Base-by-base conservation (phyloP, 2,329 filamentous ascomycete genomes). In the Colletotrichum neosansevieriae region DNA sequence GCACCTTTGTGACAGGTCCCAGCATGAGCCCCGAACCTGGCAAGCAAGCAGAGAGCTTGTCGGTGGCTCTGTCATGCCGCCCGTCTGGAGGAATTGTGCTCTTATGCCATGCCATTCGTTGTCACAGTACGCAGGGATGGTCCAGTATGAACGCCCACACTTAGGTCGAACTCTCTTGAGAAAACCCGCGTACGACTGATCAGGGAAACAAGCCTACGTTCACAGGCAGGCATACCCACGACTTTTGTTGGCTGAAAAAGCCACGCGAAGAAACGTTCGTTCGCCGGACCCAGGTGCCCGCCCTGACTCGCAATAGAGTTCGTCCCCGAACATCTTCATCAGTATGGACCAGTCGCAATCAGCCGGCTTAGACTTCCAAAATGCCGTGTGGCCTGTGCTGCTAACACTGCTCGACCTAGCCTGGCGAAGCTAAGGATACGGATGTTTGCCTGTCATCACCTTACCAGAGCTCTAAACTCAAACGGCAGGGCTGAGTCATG, bases 401-500 rank as follows among this genome's bases (percentile, higher is more conserved):
- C 54, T 40, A 53, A 67, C 36, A 42, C 58, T 17, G 24, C 45
- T 11, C 38, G 12, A 64, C 38, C 13, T 44, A 45, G 44, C 36
- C 21, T 4, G 10, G 45, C 34, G 34, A 45, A 54, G 17, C n/a
- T 60, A 17, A 51, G 34, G 36, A 34, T 40, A 58, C 53, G 60
- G 19, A 63, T 47, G 38, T 24, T 38, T 17, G 32, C 24, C 19
- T 21, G 24, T 47, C 21, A 24, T 50, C 34, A 49, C 34, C 57
- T 36, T 24, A 45, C 24, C 15, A 42, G 47, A 40, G 45, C 58
- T 32, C 34, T 45, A 21, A 54, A 47, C 54, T 69, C 47, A 66
- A 65, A 59, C 60, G 24, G 36, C 61, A 69, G 50, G 63, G 67
- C 47, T 68, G 67, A 67, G 57, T 69, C 67, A 67, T 67, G 67